These are phyloP conservation scores for Dactylellina haptotyla DNA, from an alignment of 2,329 filamentous ascomycete genomes.

Conservation along the genomic window DNA sequence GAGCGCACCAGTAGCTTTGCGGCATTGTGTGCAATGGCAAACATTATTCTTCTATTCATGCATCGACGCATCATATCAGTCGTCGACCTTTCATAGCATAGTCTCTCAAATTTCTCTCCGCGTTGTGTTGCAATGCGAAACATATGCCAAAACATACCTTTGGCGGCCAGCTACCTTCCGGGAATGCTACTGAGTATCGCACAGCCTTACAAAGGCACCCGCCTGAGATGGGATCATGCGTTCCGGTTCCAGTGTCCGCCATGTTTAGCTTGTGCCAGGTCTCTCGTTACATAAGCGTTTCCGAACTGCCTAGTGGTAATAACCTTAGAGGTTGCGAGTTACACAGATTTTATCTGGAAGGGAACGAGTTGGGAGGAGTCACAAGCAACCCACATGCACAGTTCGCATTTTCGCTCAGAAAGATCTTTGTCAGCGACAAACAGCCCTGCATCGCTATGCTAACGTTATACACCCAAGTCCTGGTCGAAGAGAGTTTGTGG, in stretches of 20 bases:
- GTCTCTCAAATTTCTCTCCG: neutral
- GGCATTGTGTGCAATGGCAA: slow-evolving; percentile 69
- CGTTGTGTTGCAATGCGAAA: slow-evolving; percentile 1
- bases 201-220: slow-evolving; percentile 67
- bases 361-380: slow-evolving; percentile 5
- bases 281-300: slow-evolving; percentile 11
- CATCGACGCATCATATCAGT: neutral
- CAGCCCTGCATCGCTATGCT: neutral
- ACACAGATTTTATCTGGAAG: neutral
- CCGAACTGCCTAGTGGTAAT: slow-evolving; percentile 3
- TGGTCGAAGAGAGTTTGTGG: neutral
- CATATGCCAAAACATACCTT: slow-evolving; percentile 34
- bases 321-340: slow-evolving; percentile 5
- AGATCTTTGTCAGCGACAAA: slow-evolving; percentile 21
- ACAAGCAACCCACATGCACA: neutral
- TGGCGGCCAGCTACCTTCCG: slow-evolving; percentile 57
- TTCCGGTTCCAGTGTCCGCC: slow-evolving; percentile 13
- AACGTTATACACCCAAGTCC: slow-evolving; percentile 14
- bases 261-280: neutral
- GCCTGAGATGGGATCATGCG: slow-evolving; percentile 62
- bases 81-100: too few relatives aligned
- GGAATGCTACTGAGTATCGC: slow-evolving; percentile 66
- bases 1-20: slow-evolving; percentile 66
- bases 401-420: neutral
- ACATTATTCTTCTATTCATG: slow-evolving; percentile 61